Percentiles rank a stretch among this genome's conserved stretches.
Conservation (phyloP, 2,329 filamentous ascomycete species). For the Penicillium sp. region DNA sequence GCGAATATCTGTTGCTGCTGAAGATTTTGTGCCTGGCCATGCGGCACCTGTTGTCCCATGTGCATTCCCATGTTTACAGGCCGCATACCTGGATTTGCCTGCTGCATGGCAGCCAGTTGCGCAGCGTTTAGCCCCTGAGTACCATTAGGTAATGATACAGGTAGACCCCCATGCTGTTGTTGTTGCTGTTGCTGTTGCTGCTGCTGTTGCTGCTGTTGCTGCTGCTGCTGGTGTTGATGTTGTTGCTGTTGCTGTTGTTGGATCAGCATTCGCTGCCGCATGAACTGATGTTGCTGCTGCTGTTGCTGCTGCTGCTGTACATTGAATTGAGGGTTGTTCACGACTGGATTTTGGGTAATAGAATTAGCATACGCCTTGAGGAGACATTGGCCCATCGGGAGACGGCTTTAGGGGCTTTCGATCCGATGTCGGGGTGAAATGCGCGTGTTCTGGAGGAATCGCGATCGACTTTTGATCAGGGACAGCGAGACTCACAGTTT, state of each 20-base stretch:
- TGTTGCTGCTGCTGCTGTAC: conserved; percentile 39
- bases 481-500: conserved; percentile 37
- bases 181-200: conserved; percentile 37
- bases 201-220: conserved; percentile 19
- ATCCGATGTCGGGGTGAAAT: neutral
- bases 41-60: conserved; percentile 43
- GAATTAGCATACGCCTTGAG: conserved; percentile 11
- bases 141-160: conserved; percentile 43
- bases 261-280: conserved; percentile 16
- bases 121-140: conserved; percentile 42
- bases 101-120: conserved; percentile 44
- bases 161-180: conserved; percentile 35
- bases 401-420: neutral
- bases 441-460: neutral
- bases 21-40: conserved; percentile 43
- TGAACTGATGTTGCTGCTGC: conserved; percentile 22
- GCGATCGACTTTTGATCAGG: neutral
- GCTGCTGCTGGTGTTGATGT: conserved; percentile 22
- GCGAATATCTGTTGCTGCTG: conserved; percentile 40
- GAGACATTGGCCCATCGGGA: neutral
- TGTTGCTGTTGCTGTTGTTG: conserved; percentile 36
- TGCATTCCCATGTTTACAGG: conserved; percentile 41
- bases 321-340: conserved; percentile 45
- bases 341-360: conserved; percentile 25
- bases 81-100: conserved; percentile 42